Evolutionary conservation across 1,139 yeast species (phyloP), one percentile per base, ranked within the genome.

Genomic region (Maudiozyma humilis): DNA sequence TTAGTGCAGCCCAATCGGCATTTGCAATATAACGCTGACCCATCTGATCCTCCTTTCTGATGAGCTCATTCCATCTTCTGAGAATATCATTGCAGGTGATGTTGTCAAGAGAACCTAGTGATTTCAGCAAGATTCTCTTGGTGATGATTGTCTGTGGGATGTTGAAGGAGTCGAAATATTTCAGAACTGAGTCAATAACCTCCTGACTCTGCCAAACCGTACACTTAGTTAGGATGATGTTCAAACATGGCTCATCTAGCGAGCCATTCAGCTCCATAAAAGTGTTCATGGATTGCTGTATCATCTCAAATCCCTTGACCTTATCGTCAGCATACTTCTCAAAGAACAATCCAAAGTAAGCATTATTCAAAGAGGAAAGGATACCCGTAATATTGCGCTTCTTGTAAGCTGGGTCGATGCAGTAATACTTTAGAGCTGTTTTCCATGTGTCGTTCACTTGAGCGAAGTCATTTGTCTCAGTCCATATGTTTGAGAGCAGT

Each of bases 1-100:
- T 74, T 47, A 88, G 67, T 1, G 95, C 84, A 34, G 89, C 81
- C 89, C 95, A 85, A 65, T 86, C 95, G 19, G 91, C 93, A 57
- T 78, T 78, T 5, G 94, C 89, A 54, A 80, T 79, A 56, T 78
- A 80, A 19, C 59, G 65, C 62, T 73, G 75, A 6, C 77, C 75
- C 44, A 71, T 70, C 15, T 65, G 58, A 47, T 80, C 86, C 52
- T 79, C 71, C 48, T 71, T 68, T 5, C 56, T 47, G 39, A 82
- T 63, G 32, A 82, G 68, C 43, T 76, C 76, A 49, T 73, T 66
- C 88, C 94, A 86, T 49, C 75, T 69, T 14, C 60, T 54, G 49
- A 81, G 63, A 45, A 84, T 77, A 42, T 76, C 81, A 14, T 66
- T 67, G 36, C 72, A 68, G 17, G 76, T 60, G 44, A 72, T 32